Evolutionary conservation across 2,329 filamentous ascomycete genomes (phyloP).

Genomic region (Cercospora citrullina): DNA sequence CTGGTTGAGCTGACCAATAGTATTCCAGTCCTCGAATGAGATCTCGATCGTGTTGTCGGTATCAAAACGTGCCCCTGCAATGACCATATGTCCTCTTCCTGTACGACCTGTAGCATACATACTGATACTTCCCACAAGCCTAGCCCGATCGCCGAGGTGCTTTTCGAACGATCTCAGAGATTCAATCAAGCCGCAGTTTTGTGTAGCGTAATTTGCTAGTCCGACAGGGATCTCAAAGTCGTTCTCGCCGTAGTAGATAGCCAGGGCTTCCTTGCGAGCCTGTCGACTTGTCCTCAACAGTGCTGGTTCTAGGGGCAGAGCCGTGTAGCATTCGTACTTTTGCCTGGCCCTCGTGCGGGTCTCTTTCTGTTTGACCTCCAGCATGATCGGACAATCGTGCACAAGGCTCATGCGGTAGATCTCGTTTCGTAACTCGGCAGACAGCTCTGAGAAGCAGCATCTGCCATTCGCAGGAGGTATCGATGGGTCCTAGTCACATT

Average conservation of each 20-base stretch:
- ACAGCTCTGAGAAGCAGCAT: neutral
- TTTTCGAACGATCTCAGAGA: neutral
- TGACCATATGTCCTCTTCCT: neutral
- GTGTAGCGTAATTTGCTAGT: neutral
- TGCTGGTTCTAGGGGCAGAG: neutral
- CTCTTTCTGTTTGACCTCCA: neutral
- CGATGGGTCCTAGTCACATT: neutral
- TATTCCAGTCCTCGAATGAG: neutral
- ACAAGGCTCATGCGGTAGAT: neutral
- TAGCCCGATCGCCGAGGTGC: neutral
- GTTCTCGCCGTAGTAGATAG: constrained; percentile 8
- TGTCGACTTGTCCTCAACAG: neutral
- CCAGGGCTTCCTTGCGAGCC: neutral
- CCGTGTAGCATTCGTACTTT: neutral
- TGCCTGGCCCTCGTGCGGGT: neutral
- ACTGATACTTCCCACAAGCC: neutral
- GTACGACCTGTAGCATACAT: neutral
- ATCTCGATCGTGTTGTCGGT: neutral
- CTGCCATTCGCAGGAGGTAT: neutral
- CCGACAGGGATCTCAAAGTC: neutral
- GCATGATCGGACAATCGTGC: neutral
- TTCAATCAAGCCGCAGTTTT: neutral
- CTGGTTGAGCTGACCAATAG: neutral
- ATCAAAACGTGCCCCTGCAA: neutral
- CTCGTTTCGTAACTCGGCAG: neutral